phyloP scores from a whole-genome alignment of 2,329 filamentous ascomycete species.

The Aspergillus oerlinghausenensis region DNA sequence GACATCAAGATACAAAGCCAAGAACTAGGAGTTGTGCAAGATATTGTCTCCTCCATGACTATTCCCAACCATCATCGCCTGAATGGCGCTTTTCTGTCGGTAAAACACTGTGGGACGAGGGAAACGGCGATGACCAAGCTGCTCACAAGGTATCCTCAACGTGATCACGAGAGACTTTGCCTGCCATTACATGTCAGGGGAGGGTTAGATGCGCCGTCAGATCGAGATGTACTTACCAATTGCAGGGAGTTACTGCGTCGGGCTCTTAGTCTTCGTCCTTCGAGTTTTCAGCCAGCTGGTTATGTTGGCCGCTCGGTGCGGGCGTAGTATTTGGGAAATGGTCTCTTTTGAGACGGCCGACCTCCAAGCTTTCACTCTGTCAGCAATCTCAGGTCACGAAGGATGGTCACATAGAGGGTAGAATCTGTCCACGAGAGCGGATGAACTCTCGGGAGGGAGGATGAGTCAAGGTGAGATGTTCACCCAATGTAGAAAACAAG shows the following conservation, averaged over 20 bases:
- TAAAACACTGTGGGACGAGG: background rate
- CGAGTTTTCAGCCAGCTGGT: background rate
- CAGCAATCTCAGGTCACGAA: background rate
- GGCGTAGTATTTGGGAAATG: background rate
- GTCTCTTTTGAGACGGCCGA: background rate
- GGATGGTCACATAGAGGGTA: background rate
- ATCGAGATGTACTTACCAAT: background rate
- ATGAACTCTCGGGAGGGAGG: background rate
- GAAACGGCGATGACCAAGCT: background rate
- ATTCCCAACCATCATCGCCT: background rate
- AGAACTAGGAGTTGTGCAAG: background rate
- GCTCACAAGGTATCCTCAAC: background rate
- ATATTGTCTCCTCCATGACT: background rate
- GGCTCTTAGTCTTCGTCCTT: background rate
- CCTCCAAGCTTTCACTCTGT: background rate
- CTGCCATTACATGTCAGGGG: background rate
- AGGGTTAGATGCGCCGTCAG: background rate
- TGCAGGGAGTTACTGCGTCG: background rate
- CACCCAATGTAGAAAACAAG: background rate
- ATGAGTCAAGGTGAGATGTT: background rate
- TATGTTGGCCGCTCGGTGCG: background rate
- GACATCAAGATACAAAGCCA: background rate
- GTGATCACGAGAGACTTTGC: background rate
- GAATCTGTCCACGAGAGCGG: background rate
- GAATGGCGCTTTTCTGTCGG: background rate